phyloP scores from a whole-genome alignment of 805 yeast species.

The Candida coquimbonensis region DNA sequence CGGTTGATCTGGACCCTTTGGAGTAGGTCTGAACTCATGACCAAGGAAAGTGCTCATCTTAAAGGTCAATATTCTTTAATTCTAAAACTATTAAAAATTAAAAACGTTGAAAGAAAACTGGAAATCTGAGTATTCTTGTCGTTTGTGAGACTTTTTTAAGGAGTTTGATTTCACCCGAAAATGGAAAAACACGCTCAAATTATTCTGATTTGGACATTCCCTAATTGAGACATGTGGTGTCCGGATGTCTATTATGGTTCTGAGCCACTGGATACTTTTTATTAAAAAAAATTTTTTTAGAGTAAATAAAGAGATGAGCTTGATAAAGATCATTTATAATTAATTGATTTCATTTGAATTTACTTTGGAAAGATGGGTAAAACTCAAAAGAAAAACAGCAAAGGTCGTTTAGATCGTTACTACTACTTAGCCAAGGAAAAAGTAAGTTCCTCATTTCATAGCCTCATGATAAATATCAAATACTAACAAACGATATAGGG shows the following conservation, averaged over 20 bases:
- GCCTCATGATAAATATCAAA: neutral
- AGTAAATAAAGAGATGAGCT: neutral
- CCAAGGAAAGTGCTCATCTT: constrained; percentile 22
- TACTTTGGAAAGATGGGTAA: constrained; percentile 55
- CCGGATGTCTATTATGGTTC: too few relatives aligned
- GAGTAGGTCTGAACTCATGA: constrained; percentile 55
- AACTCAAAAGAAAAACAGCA: constrained; percentile 89
- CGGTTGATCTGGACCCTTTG: constrained; percentile 39
- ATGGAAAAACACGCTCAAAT: too few relatives aligned
- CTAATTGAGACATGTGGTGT: too few relatives aligned
- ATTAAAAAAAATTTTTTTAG: neutral
- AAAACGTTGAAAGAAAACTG: too few relatives aligned
- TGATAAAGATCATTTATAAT: too few relatives aligned
- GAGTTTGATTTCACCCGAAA: too few relatives aligned
- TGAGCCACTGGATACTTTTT: neutral
- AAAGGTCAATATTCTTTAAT: neutral
- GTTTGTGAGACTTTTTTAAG: too few relatives aligned
- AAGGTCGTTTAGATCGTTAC: constrained; percentile 98
- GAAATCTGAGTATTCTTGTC: too few relatives aligned
- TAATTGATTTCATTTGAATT: neutral
- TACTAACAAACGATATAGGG: constrained; percentile 37
- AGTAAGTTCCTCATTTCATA: constrained; percentile 17
- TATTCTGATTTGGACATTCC: too few relatives aligned
- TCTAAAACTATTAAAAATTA: too few relatives aligned
- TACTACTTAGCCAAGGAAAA: constrained; percentile 94